Evolutionary conservation across 2,329 filamentous ascomycete species (phyloP).

Genomic region (Colletotrichum phormii): DNA sequence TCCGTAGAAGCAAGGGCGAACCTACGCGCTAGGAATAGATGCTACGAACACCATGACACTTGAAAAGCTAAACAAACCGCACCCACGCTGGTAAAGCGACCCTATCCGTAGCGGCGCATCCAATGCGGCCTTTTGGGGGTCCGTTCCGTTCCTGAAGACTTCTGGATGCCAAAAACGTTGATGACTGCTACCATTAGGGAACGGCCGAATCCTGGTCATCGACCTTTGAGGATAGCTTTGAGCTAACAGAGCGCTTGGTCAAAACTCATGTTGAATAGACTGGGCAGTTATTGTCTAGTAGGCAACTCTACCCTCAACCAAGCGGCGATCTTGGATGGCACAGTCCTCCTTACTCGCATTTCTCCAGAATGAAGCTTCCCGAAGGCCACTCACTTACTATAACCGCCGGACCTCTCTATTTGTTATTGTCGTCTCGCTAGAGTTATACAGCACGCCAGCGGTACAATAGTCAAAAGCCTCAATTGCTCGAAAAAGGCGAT

Average conservation of each 20-base stretch:
- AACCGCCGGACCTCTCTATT: neutral
- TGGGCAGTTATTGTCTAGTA: neutral
- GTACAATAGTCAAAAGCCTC: neutral
- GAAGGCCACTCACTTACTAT: neutral
- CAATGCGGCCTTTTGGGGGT: neutral
- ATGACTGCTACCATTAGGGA: neutral
- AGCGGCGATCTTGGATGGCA: constrained; percentile 7
- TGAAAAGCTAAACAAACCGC: neutral
- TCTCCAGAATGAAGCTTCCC: constrained; percentile 2
- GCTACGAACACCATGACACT: neutral
- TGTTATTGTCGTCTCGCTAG: neutral
- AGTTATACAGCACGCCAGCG: neutral
- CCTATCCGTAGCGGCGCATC: neutral
- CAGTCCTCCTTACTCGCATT: neutral
- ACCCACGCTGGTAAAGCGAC: constrained; percentile 1
- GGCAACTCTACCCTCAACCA: neutral
- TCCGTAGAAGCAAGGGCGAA: constrained; percentile 15
- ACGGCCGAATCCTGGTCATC: neutral
- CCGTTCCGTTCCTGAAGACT: neutral
- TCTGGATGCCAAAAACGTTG: no score
- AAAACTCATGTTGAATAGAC: neutral
- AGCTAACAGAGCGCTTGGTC: neutral
- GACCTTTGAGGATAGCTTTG: neutral
- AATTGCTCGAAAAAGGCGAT: neutral
- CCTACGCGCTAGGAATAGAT: constrained; percentile 13